A percentile compares a stretch with the other conserved stretches of the same genome.
These are phyloP conservation scores for Diutina sp. DNA, from an alignment of 1,139 yeast genomes.

Conservation along the genomic window DNA sequence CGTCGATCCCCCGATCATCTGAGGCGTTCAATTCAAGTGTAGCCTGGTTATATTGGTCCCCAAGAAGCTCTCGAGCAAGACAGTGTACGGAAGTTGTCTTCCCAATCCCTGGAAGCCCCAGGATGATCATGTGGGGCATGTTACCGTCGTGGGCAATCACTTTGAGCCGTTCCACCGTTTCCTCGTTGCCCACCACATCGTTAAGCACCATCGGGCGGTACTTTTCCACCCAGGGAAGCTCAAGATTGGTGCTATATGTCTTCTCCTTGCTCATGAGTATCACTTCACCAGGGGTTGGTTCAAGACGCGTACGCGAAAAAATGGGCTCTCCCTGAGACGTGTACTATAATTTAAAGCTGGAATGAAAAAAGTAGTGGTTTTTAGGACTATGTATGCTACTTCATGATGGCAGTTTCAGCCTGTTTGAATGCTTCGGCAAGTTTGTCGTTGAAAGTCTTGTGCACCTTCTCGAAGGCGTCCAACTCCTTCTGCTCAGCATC, in stretches of 20 bases:
- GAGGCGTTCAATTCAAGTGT: slow-evolving; percentile 65
- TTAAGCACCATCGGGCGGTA: slow-evolving; percentile 70
- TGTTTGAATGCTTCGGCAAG: slow-evolving; percentile 45
- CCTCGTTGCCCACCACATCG: slow-evolving; percentile 90
- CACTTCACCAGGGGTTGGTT: too few relatives aligned
- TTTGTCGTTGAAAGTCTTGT: slow-evolving; percentile 49
- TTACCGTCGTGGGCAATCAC: slow-evolving; percentile 87
- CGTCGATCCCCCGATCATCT: slow-evolving; percentile 38
- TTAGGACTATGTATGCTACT: slow-evolving; percentile 8
- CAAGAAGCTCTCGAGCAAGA: slow-evolving; percentile 74
- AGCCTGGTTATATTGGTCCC: slow-evolving; percentile 64
- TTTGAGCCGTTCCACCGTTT: slow-evolving; percentile 73
- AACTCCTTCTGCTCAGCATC: slow-evolving; percentile 42
- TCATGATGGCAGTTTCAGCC: slow-evolving; percentile 39
- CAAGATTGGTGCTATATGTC: slow-evolving; percentile 11
- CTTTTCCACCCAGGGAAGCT: slow-evolving; percentile 78
- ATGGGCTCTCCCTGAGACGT: too few relatives aligned
- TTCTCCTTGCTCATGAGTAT: not conserved
- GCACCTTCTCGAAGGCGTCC: slow-evolving; percentile 52
- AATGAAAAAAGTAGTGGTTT: too few relatives aligned
- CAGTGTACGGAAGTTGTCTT: slow-evolving; percentile 91
- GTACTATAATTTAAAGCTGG: too few relatives aligned
- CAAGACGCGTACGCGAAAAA: not conserved
- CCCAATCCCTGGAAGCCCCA: slow-evolving; percentile 95
- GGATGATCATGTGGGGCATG: slow-evolving; percentile 91